A percentile compares a stretch with the other conserved stretches of the same genome.
Conservation (phyloP, 768 basidiomycete species). For the Lanmaoa pseudosensibilis region DNA sequence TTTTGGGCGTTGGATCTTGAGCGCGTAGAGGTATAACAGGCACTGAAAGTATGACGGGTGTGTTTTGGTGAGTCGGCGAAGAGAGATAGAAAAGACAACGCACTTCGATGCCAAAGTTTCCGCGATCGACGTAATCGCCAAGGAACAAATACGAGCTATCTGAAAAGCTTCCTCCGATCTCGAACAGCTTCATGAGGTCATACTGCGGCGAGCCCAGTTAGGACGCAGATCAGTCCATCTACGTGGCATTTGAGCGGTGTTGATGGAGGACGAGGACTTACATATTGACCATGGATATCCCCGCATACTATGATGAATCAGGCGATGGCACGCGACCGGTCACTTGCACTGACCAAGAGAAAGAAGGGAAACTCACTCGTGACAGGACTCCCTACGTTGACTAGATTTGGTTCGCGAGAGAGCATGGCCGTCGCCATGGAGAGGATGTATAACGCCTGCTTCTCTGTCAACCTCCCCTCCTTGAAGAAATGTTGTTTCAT, state of each 20-base stretch:
- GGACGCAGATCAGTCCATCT: constrained; percentile 1
- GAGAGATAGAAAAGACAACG: constrained; percentile 15
- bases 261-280: constrained; percentile 75
- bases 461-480: constrained; percentile 81
- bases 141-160: constrained; percentile 91
- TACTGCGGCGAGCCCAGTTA: constrained; percentile 52
- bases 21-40: constrained; percentile 86
- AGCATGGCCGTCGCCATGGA: constrained; percentile 65
- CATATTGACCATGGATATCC: constrained; percentile 98
- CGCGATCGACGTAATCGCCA: constrained; percentile 97
- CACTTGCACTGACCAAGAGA: constrained; percentile 1
- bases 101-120: constrained; percentile 85
- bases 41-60: constrained; percentile 48
- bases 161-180: constrained; percentile 83
- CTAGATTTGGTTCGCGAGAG: constrained; percentile 77
- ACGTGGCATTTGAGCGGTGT: constrained; percentile 61
- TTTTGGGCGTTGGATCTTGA: constrained; percentile 88
- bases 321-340: constrained; percentile 6
- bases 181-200: constrained; percentile 97
- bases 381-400: constrained; percentile 84
- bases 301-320: constrained; percentile 69
- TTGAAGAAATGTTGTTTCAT: constrained; percentile 87
- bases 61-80: neutral
- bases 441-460: constrained; percentile 83
- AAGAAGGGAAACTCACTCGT: constrained; percentile 61